These are phyloP conservation scores for Detonula confervacea DNA, from an alignment of 352 stramenopile species.

Conservation along the genomic window DNA sequence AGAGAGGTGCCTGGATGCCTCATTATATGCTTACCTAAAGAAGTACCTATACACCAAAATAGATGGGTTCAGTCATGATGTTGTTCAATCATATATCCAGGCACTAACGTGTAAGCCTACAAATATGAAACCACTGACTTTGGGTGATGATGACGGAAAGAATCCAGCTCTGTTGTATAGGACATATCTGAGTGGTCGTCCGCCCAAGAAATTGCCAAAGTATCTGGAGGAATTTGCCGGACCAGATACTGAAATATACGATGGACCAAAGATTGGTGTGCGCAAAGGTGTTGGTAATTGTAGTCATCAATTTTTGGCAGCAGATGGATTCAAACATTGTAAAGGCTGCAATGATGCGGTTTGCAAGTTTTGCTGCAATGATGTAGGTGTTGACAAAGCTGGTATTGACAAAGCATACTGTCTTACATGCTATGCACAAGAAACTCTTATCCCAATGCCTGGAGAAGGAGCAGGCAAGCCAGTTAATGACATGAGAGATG, in stretches of 20 bases:
- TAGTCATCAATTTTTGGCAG: slow-evolving; percentile 7
- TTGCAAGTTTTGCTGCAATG: neutral
- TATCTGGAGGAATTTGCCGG: slow-evolving; percentile 26
- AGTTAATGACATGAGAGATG: slow-evolving; percentile 15
- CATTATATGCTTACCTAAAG: neutral
- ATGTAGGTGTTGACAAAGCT: neutral
- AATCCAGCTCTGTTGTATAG: neutral
- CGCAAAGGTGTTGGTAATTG: slow-evolving; percentile 8
- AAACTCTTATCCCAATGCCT: neutral
- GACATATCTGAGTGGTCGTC: slow-evolving; percentile 3
- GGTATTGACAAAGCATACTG: too few relatives aligned
- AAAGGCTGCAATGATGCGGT: slow-evolving; percentile 8
- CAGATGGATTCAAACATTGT: slow-evolving; percentile 1
- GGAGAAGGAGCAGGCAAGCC: neutral
- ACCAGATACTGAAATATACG: neutral
- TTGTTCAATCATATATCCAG: slow-evolving; percentile 22
- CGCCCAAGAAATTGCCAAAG: slow-evolving; percentile 9
- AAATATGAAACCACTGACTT: neutral
- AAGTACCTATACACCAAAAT: slow-evolving; percentile 16
- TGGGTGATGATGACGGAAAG: neutral
- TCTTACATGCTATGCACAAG: slow-evolving; percentile 8
- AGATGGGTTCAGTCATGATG: neutral
- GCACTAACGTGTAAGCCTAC: slow-evolving; percentile 28
- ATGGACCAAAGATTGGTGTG: neutral
- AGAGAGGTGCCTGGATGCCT: neutral